Percentiles rank a stretch among this genome's conserved stretches.
Evolutionary conservation across 768 basidiomycete genomes (phyloP).

Genomic region (Kwoniella shandongensis): DNA sequence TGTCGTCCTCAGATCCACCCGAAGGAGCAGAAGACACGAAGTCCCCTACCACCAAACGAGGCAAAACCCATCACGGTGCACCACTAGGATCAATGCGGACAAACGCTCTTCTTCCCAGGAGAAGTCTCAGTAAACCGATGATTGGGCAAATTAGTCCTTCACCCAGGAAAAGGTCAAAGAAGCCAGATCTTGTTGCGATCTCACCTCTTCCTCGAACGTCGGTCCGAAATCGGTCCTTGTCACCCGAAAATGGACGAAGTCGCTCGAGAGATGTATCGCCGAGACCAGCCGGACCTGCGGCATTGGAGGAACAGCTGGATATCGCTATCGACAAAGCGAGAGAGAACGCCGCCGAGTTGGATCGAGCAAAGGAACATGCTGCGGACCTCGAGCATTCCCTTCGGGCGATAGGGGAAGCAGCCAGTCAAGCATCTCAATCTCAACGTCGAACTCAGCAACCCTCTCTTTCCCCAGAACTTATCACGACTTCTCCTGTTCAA

Average conservation of each 20-base stretch:
- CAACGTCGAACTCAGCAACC: background rate
- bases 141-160: background rate
- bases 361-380: slow-evolving; percentile 2
- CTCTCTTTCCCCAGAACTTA: slow-evolving; percentile 1
- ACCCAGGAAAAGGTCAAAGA: slow-evolving; percentile 1
- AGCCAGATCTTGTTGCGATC: background rate
- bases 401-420: slow-evolving; percentile 3
- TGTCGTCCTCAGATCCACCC: slow-evolving; percentile 8
- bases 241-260: background rate
- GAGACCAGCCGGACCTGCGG: background rate
- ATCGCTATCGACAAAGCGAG: background rate
- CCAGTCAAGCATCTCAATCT: slow-evolving; percentile 5
- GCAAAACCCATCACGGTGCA: too few species aligned
- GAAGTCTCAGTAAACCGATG: slow-evolving; percentile 3
- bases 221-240: background rate
- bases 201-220: slow-evolving; percentile 9
- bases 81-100: too few species aligned
- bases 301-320: slow-evolving; percentile 1
- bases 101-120: too few species aligned
- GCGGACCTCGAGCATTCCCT: background rate
- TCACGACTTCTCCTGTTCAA: slow-evolving; percentile 3
- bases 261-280: background rate
- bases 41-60: background rate
- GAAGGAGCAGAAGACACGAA: slow-evolving; percentile 3
- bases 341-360: background rate